Base-by-base conservation (phyloP, 495 filamentous ascomycete genomes). In the Xylaria palmicola region DNA sequence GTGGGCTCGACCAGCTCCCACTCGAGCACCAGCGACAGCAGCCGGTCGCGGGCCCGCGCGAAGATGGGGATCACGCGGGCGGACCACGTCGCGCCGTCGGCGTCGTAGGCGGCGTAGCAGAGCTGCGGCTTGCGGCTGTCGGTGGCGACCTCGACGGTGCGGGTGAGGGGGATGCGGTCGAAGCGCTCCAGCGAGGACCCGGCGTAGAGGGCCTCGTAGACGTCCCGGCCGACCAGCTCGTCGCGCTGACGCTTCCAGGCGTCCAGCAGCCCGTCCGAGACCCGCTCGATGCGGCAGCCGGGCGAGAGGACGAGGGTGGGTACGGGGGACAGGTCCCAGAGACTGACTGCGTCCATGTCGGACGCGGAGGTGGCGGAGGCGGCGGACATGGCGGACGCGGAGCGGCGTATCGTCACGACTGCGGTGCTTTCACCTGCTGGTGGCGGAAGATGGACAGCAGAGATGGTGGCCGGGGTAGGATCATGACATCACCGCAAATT, bases 51-150 rank as follows among this genome's bases (percentile, higher is more conserved):
- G n/a, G n/a, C n/a, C n/a, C n/a, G 55, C 20, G 67, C 61, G 59
- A 79, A 85, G 48, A 86, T 75, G 15, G 83, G 84, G 1, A 81
- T 75, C 8, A 83, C 73, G 17, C 81, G 79, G 2, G 82, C 72
- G 3, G 65, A 63, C 64, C 74, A 81, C 4, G 75, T 67, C 1
- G 68, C 44, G 34, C 53, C 52, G 15, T 57, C 24, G 0, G 57
- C 52, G 26, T 34, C 62, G 6, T 69, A 68, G 27, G 66, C 58
- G 27, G 70, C 40, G 15, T 71, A 60, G 43, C 58, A 69, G 0
- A 66, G 71, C 29, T 71, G 69, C 54, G 68, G 65, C 58, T 68
- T 62, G 36, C 68, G 68, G 1, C 76, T 71, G 4, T 77, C 65
- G 19, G 81, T 66, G 41, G 82, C 83, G 9, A 75, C 73, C 15